Conservation (phyloP, 441 rosid genomes). For the Kokia cookei region DNA sequence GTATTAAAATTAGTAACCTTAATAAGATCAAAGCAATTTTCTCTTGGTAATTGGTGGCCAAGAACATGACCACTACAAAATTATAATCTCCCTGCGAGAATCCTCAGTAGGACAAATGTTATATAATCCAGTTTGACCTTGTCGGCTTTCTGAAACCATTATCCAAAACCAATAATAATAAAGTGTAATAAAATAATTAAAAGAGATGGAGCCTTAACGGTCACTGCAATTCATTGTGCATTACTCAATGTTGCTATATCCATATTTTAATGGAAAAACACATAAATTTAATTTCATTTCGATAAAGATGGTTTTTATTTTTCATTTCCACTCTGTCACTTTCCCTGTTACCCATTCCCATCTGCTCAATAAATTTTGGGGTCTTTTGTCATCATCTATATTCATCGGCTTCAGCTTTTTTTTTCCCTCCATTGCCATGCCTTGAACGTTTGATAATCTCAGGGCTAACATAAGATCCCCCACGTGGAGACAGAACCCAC, state of each 20-base stretch:
- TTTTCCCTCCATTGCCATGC: background rate
- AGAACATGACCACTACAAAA: background rate
- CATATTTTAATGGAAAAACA: no score
- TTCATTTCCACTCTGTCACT: background rate
- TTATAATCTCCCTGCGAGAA: background rate
- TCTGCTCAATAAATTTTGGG: constrained; percentile 1
- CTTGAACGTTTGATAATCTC: background rate
- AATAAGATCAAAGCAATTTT: background rate
- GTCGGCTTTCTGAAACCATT: background rate
- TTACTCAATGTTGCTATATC: background rate
- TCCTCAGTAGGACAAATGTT: background rate
- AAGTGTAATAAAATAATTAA: background rate
- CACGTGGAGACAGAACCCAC: constrained; percentile 21
- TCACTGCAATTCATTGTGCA: constrained; percentile 11
- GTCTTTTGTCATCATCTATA: background rate
- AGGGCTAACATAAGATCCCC: background rate
- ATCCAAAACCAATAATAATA: background rate
- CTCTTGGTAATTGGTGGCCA: background rate
- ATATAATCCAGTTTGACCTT: background rate
- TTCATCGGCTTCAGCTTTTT: background rate
- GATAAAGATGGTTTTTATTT: no score
- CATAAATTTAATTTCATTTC: background rate
- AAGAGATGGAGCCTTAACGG: constrained; percentile 17
- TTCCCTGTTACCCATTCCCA: background rate
- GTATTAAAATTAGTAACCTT: background rate